Evolutionary conservation across 1,284 basidiomycete genomes (phyloP).

Genomic region (Sphagnurus paluster): DNA sequence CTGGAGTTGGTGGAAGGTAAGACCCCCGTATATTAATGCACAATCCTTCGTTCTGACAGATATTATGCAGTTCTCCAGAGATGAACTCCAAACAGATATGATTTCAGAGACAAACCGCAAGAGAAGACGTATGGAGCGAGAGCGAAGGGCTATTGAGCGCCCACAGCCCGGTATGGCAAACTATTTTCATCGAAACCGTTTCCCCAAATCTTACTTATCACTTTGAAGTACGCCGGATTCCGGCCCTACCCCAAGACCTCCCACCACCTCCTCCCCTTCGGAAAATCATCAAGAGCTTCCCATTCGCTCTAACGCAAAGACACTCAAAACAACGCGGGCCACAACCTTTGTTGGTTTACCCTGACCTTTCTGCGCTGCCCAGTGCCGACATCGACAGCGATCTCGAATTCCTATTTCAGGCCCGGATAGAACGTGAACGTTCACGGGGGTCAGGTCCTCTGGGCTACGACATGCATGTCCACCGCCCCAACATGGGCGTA

Average conservation of each 20-base stretch:
- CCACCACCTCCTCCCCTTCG: constrained; percentile 48
- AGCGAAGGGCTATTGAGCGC: constrained; percentile 72
- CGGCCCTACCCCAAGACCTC: constrained; percentile 40
- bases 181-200: constrained; percentile 13
- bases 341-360: constrained; percentile 41
- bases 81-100: constrained; percentile 80
- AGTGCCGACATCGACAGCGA: constrained; percentile 53
- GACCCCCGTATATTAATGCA: neutral
- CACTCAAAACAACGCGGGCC: constrained; percentile 24
- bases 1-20: constrained; percentile 80
- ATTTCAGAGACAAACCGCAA: constrained; percentile 83
- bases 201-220: constrained; percentile 1
- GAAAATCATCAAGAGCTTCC: constrained; percentile 42
- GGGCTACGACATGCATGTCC: constrained; percentile 18
- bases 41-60: constrained; percentile 1
- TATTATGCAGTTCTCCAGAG: constrained; percentile 52
- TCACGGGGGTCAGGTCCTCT: constrained; percentile 11
- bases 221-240: constrained; percentile 48
- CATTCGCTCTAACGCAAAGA: constrained; percentile 19
- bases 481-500: constrained; percentile 6
- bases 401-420: constrained; percentile 53
- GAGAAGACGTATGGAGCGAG: constrained; percentile 76
- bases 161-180: constrained; percentile 60
- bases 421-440: constrained; percentile 30
- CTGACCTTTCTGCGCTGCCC: constrained; percentile 52